phyloP scores from a whole-genome alignment of 1,139 yeast genomes.

The Suhomyces maxii region DNA sequence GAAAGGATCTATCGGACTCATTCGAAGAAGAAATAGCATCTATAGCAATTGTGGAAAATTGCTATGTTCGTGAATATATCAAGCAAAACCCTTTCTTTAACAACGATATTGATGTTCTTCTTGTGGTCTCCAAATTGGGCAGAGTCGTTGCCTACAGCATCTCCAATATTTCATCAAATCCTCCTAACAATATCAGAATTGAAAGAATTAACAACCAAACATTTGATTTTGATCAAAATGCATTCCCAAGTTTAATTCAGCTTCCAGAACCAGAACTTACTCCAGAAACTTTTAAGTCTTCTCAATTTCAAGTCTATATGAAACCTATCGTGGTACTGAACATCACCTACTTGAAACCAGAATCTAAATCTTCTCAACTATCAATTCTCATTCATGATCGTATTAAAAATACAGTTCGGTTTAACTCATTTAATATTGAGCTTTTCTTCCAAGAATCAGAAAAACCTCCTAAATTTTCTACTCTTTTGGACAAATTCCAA shows the following conservation, averaged over 20 bases:
- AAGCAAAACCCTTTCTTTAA: neutral
- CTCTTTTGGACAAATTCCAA: conserved; percentile 53
- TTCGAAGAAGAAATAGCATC: conserved; percentile 29
- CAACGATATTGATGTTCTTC: conserved; percentile 50
- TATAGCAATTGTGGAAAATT: conserved; percentile 58
- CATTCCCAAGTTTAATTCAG: conserved; percentile 7
- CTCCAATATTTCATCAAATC: conserved; percentile 50
- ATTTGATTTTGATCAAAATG: conserved; percentile 2
- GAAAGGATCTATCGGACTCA: conserved; percentile 40
- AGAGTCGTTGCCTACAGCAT: conserved; percentile 49
- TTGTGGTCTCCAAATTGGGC: conserved; percentile 50
- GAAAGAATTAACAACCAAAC: neutral
- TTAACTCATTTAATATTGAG: conserved; percentile 23
- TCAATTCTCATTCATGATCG: conserved; percentile 41
- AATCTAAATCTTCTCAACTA: conserved; percentile 12
- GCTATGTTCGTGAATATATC: conserved; percentile 28
- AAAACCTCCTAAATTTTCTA: neutral
- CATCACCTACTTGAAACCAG: conserved; percentile 18
- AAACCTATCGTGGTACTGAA: conserved; percentile 30
- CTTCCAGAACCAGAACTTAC: conserved; percentile 1
- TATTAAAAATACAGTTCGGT: conserved; percentile 36
- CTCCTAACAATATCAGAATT: conserved; percentile 37
- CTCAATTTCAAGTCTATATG: conserved; percentile 17
- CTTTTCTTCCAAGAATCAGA: neutral
- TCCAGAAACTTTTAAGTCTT: conserved; percentile 3